These are phyloP conservation scores for Trichosporon sp. DNA, from an alignment of 1,284 basidiomycete species.

Conservation along the genomic window DNA sequence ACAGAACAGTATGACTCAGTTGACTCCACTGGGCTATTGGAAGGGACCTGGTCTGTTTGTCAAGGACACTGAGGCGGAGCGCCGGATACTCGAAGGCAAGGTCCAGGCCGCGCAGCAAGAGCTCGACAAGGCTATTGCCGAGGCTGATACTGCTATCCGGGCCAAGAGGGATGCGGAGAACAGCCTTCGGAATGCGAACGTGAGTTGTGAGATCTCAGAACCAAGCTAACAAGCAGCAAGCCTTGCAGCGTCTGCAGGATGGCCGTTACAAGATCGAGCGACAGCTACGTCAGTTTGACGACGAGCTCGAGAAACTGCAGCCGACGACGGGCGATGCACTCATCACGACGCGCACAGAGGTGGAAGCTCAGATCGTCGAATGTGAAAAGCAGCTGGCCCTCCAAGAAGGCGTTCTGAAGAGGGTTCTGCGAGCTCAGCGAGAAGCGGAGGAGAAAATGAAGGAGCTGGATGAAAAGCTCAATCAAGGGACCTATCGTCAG, in stretches of 20 bases:
- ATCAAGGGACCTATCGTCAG: conserved; percentile 40
- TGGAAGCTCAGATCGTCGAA: neutral
- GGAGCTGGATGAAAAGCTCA: conserved; percentile 69
- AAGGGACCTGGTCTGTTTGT: conserved; percentile 24
- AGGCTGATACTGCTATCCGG: neutral
- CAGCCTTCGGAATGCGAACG: neutral
- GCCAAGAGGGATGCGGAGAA: neutral
- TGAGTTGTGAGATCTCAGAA: neutral
- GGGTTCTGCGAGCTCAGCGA: neutral
- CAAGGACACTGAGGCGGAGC: conserved; percentile 22
- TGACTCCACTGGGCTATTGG: conserved; percentile 22
- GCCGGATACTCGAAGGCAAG: neutral
- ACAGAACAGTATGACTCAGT: neutral
- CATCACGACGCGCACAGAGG: neutral
- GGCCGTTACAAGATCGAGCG: neutral
- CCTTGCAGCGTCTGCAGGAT: neutral
- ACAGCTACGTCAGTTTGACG: neutral
- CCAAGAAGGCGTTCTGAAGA: neutral
- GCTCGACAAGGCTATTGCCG: neutral
- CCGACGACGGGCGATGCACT: neutral
- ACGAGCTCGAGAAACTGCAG: neutral
- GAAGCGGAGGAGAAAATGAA: conserved; percentile 29
- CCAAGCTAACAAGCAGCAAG: neutral
- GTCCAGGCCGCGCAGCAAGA: neutral
- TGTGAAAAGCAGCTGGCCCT: neutral